Percentiles rank a stretch among this genome's conserved stretches.
Evolutionary conservation across 2,329 filamentous ascomycete species (phyloP).

Genomic region (Colletotrichum truncatum): DNA sequence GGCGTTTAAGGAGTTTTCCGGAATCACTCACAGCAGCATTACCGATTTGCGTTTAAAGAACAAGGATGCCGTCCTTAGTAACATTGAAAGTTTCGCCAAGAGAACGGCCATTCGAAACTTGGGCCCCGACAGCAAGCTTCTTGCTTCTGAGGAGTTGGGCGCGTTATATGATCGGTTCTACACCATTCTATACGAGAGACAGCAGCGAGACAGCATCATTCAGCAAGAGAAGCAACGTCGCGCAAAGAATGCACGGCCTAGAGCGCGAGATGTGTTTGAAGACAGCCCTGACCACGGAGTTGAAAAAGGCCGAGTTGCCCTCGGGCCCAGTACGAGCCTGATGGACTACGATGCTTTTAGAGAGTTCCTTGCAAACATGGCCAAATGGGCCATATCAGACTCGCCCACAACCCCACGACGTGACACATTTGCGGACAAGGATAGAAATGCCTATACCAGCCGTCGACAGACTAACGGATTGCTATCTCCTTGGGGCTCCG

Average conservation of each 20-base stretch:
- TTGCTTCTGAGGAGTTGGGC: slow-evolving; percentile 86
- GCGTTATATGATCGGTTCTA: slow-evolving; percentile 96
- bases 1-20: slow-evolving; percentile 97
- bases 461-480: slow-evolving; percentile 21
- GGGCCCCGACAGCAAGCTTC: slow-evolving; percentile 92
- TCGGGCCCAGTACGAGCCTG: slow-evolving; percentile 87
- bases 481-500: slow-evolving; percentile 63
- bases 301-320: slow-evolving; percentile 86
- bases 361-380: slow-evolving; percentile 89
- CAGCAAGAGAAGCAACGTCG: slow-evolving; percentile 78
- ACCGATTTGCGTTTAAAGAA: slow-evolving; percentile 90
- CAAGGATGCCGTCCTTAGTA: slow-evolving; percentile 92
- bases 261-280: slow-evolving; percentile 46
- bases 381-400: slow-evolving; percentile 94
- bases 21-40: slow-evolving; percentile 92
- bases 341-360: slow-evolving; percentile 99
- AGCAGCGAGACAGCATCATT: slow-evolving; percentile 81
- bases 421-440: slow-evolving; percentile 57
- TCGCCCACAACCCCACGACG: slow-evolving; percentile 70
- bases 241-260: slow-evolving; percentile 69
- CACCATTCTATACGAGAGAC: slow-evolving; percentile 87
- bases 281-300: slow-evolving; percentile 60
- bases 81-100: slow-evolving; percentile 97
- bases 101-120: slow-evolving; percentile 95
- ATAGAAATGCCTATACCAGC: slow-evolving; percentile 55